These are phyloP conservation scores for Flaveria bidentis DNA, from an alignment of 129 eudicot species.

Conservation along the genomic window DNA sequence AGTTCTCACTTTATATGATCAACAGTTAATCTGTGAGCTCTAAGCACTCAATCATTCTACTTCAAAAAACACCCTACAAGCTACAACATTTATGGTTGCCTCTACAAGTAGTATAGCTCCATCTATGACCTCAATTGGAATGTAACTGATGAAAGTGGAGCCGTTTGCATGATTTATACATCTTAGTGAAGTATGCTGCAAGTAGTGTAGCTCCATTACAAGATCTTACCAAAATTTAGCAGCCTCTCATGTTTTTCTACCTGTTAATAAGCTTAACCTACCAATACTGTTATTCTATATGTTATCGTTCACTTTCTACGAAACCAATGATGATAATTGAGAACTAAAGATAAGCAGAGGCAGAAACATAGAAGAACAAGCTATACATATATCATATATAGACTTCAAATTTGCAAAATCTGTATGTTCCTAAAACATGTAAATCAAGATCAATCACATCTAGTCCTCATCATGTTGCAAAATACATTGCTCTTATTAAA, in stretches of 20 bases:
- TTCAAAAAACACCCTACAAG: neutral
- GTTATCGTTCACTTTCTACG: conserved; percentile 1
- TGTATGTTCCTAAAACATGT: neutral
- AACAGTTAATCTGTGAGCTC: neutral
- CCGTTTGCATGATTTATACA: conserved; percentile 11
- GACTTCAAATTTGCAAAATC: neutral
- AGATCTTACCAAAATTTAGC: conserved; percentile 2
- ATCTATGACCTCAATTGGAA: neutral
- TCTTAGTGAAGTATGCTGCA: neutral
- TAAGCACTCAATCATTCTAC: neutral
- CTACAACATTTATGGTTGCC: neutral
- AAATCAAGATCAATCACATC: neutral
- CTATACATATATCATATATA: neutral
- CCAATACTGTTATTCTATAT: conserved; percentile 7
- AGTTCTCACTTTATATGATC: neutral
- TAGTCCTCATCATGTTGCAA: neutral
- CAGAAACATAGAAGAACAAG: neutral
- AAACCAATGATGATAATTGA: neutral
- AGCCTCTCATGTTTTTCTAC: neutral
- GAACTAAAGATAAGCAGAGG: neutral
- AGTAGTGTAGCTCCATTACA: conserved; percentile 1
- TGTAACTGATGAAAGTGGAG: neutral
- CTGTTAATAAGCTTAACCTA: neutral
- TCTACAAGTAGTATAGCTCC: neutral
- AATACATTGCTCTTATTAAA: neutral